These are phyloP conservation scores for Phytophthora hibernalis DNA, from an alignment of 352 stramenopile genomes.

Conservation along the genomic window DNA sequence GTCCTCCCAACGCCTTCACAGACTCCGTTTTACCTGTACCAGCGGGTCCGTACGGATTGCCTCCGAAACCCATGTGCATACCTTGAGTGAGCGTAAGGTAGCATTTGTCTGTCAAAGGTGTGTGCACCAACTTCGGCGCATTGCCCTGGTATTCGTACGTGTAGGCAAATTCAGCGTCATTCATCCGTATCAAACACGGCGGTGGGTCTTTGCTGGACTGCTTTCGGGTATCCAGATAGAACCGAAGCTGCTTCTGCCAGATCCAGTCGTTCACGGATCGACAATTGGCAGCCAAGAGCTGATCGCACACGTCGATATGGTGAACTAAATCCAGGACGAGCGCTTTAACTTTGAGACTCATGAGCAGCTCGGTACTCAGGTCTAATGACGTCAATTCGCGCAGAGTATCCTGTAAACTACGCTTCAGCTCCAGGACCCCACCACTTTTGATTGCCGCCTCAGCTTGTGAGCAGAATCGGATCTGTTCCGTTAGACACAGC, in stretches of 20 bases:
- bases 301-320: constrained; percentile 94
- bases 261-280: constrained; percentile 78
- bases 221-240: constrained; percentile 77
- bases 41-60: constrained; percentile 94
- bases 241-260: constrained; percentile 95
- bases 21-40: constrained; percentile 96
- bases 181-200: constrained; percentile 69
- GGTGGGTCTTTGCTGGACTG: constrained; percentile 39
- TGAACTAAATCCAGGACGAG: constrained; percentile 97
- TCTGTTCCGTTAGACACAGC: constrained; percentile 91
- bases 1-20: constrained; percentile 92
- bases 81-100: constrained; percentile 95
- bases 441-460: constrained; percentile 89
- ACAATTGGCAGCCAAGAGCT: constrained; percentile 76
- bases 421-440: constrained; percentile 69
- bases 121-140: constrained; percentile 93
- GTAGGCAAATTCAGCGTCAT: constrained; percentile 90
- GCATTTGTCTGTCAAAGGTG: constrained; percentile 94
- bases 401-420: constrained; percentile 69
- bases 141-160: constrained; percentile 97
- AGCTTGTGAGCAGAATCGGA: constrained; percentile 91
- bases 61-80: constrained; percentile 94
- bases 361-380: constrained; percentile 84
- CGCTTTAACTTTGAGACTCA: constrained; percentile 95
- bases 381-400: constrained; percentile 85